Percentiles rank a stretch among this genome's conserved stretches.
These are phyloP conservation scores for Symbiodinium natans DNA, from an alignment of 73 alveolate species.

Conservation along the genomic window DNA sequence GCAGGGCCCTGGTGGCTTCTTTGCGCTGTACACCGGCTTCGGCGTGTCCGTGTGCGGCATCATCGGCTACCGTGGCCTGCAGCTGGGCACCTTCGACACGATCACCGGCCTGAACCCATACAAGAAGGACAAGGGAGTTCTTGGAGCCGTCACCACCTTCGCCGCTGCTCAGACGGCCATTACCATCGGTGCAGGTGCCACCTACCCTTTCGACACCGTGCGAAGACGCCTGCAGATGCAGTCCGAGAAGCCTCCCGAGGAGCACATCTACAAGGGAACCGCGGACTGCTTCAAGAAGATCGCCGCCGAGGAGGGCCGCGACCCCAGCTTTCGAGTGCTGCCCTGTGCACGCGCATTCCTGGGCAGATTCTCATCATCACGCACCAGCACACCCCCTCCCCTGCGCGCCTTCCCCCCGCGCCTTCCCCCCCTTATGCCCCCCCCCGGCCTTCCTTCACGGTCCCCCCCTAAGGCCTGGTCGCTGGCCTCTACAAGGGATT, in stretches of 20 bases:
- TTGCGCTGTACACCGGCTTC: conserved; percentile 98
- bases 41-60: conserved; percentile 98
- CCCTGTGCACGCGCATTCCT: neutral
- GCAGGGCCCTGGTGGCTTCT: conserved; percentile 96
- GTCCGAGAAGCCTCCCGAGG: conserved; percentile 80
- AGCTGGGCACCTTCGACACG: conserved; percentile 97
- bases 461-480: neutral
- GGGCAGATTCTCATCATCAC: too few relatives aligned
- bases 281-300: conserved; percentile 21
- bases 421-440: too few relatives aligned
- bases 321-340: conserved; percentile 6
- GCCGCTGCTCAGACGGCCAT: neutral
- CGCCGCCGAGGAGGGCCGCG: conserved; percentile 52
- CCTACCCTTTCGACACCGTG: conserved; percentile 63
- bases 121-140: conserved; percentile 25
- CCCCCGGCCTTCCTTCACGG: too few relatives aligned
- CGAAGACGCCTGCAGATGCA: conserved; percentile 45
- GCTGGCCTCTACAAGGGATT: conserved; percentile 69
- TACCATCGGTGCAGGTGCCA: neutral
- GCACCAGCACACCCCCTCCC: too few relatives aligned
- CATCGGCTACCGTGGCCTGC: conserved; percentile 97
- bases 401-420: too few relatives aligned
- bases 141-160: neutral
- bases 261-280: conserved; percentile 66
- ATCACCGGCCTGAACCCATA: conserved; percentile 28